phyloP scores from a whole-genome alignment of 768 basidiomycete genomes.

The Leccinum disarticulatum region DNA sequence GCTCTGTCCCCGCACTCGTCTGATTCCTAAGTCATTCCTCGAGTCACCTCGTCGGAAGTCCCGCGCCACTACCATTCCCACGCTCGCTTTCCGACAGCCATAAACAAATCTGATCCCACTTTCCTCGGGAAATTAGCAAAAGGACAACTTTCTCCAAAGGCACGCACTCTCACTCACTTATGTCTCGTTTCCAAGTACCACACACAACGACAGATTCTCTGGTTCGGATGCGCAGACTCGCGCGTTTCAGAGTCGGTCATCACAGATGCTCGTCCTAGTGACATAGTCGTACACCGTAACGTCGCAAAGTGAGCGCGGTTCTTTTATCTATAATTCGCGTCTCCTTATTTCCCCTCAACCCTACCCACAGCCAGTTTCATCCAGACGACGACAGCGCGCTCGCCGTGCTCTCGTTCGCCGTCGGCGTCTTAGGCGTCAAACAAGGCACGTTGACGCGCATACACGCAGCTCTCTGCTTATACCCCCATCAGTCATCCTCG shows the following conservation, averaged over 20 bases:
- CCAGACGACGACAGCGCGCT: slow-evolving; percentile 67
- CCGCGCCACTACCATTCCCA: no score
- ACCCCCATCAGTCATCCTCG: slow-evolving; percentile 60
- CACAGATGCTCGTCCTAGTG: slow-evolving; percentile 73
- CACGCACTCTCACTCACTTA: slow-evolving; percentile 15
- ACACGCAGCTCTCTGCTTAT: neutral
- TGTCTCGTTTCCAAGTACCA: no score
- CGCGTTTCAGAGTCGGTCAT: slow-evolving; percentile 82
- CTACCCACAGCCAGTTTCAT: slow-evolving; percentile 61
- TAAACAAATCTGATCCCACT: slow-evolving; percentile 51
- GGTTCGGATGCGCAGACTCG: slow-evolving; percentile 87
- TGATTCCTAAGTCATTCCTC: no score
- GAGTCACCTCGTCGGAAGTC: no score
- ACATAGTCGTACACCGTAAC: slow-evolving; percentile 87
- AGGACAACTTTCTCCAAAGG: slow-evolving; percentile 72
- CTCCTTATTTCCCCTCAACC: no score
- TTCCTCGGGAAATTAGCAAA: slow-evolving; percentile 63
- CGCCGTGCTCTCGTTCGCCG: slow-evolving; percentile 73
- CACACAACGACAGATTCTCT: slow-evolving; percentile 52
- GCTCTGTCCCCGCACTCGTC: no score
- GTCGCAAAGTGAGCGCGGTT: slow-evolving; percentile 72
- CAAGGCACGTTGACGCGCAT: slow-evolving; percentile 53
- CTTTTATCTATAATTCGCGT: no score
- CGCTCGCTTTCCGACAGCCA: no score
- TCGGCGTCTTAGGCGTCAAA: slow-evolving; percentile 66